phyloP scores from a whole-genome alignment of 495 filamentous ascomycete genomes.

The Hamigera avellanea region DNA sequence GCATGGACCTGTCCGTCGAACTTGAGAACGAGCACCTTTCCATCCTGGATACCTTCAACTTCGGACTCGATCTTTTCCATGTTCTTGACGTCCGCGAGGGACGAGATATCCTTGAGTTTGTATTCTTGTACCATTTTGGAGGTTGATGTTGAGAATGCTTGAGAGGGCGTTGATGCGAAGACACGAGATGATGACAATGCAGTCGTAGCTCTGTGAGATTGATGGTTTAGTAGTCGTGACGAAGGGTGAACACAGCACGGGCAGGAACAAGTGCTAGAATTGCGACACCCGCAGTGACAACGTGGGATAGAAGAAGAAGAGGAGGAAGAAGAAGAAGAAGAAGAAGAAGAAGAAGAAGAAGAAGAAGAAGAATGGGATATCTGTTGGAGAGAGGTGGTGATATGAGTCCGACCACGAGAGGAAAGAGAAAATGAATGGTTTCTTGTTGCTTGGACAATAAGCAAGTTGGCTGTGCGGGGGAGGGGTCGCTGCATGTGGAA shows the following conservation, averaged over 20 bases:
- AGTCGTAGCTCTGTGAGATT: background rate
- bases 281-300: slow-evolving; percentile 13
- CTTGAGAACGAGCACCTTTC: slow-evolving; percentile 77
- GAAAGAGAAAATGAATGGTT: no score
- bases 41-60: slow-evolving; percentile 75
- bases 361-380: background rate
- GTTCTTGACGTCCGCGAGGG: slow-evolving; percentile 52
- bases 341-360: slow-evolving; percentile 5
- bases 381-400: no score
- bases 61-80: slow-evolving; percentile 82
- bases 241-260: slow-evolving; percentile 14
- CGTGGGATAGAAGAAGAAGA: no score
- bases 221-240: background rate
- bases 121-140: slow-evolving; percentile 56
- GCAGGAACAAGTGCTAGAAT: slow-evolving; percentile 11
- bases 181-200: background rate
- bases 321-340: background rate
- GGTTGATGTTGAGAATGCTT: slow-evolving; percentile 7
- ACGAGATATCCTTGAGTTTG: slow-evolving; percentile 70
- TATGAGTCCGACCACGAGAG: no score
- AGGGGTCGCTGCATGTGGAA: slow-evolving; percentile 1
- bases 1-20: slow-evolving; percentile 64
- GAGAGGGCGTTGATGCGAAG: background rate
- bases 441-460: no score
- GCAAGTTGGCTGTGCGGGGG: background rate